These are phyloP conservation scores for Pulicaria dysenterica DNA, from an alignment of 129 eudicot genomes.

Conservation along the genomic window DNA sequence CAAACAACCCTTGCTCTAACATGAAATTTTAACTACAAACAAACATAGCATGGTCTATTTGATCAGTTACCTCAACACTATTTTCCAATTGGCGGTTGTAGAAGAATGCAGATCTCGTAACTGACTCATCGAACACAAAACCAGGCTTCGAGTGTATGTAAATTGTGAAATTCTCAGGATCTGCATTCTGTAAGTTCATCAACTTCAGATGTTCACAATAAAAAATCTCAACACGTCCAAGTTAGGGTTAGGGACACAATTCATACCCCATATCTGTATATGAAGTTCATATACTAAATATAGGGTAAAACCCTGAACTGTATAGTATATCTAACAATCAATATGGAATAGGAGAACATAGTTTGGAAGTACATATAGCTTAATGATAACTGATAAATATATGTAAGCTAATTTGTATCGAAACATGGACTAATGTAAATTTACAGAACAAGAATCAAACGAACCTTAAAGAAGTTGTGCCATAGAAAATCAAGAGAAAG, in stretches of 20 bases:
- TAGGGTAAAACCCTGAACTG: neutral
- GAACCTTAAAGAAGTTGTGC: slow-evolving; percentile 57
- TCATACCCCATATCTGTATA: neutral
- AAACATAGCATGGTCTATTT: neutral
- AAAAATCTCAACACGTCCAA: slow-evolving; percentile 2
- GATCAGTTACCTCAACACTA: slow-evolving; percentile 45
- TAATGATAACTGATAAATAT: neutral
- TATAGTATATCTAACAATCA: neutral
- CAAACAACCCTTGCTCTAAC: neutral
- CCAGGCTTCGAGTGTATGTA: slow-evolving; percentile 62
- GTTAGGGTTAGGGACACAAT: neutral
- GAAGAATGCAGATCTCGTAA: slow-evolving; percentile 47
- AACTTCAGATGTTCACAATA: slow-evolving; percentile 24
- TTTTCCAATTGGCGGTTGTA: slow-evolving; percentile 43
- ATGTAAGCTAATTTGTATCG: neutral
- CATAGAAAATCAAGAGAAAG: slow-evolving; percentile 59
- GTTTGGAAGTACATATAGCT: neutral
- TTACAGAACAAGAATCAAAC: slow-evolving; percentile 14
- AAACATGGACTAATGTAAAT: neutral
- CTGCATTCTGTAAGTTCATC: slow-evolving; percentile 55
- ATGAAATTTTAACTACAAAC: slow-evolving; percentile 1
- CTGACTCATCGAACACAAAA: slow-evolving; percentile 39
- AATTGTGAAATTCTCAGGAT: slow-evolving; percentile 45
- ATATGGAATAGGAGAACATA: neutral
- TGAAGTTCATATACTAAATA: slow-evolving; percentile 9